Evolutionary conservation across 495 filamentous ascomycete genomes (phyloP), one percentile per base, ranked within the genome.

Genomic region (Penicillium atrosanguineum): DNA sequence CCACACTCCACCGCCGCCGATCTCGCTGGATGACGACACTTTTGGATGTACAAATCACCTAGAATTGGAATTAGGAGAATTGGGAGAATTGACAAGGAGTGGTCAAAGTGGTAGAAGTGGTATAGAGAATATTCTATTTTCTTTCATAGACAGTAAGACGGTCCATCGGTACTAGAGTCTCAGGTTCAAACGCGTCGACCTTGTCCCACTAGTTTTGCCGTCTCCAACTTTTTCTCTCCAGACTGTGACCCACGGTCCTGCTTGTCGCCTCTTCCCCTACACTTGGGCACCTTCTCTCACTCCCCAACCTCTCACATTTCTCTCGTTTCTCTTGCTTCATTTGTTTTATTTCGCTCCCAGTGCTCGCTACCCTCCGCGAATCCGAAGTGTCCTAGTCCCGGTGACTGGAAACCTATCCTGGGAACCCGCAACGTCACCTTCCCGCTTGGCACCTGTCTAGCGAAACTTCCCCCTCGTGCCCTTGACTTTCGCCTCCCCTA

Each of bases 21-120:
- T 61, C 58, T 28, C 26, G 50, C 29, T 31, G 48, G 38, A 60
- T 60, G 57, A 60, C 57, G 52, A 29, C 44, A 57, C 48, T 31
- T 56, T 20, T 34, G 31, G 8, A 34, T 14, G 11, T 34, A 1
- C 7, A 8, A 31, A 31, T 14, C 11, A 23, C 23, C 23, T 2
- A 23, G 23, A 23, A 5, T 5, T 12, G 9, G 11, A 34, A 11
- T 15, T 12, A 4, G 31, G 9, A 34, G 28, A 31, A 7, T 31
- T 31, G 28, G 28, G 7, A 6, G 7, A 31, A 31, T 31, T 31
- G 7, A 6, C 11, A 31, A 31, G 7, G 1, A 31, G 11, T 34
- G 11, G 31, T 34, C 11, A 12, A 3, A 34, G 2, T 5, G 23
- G 3, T 31, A 12, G 7, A 31, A 8, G 28, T 28, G 11, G 7